phyloP scores from a whole-genome alignment of 176 grass and related monocot species.

The Triticum dicoccoides region DNA sequence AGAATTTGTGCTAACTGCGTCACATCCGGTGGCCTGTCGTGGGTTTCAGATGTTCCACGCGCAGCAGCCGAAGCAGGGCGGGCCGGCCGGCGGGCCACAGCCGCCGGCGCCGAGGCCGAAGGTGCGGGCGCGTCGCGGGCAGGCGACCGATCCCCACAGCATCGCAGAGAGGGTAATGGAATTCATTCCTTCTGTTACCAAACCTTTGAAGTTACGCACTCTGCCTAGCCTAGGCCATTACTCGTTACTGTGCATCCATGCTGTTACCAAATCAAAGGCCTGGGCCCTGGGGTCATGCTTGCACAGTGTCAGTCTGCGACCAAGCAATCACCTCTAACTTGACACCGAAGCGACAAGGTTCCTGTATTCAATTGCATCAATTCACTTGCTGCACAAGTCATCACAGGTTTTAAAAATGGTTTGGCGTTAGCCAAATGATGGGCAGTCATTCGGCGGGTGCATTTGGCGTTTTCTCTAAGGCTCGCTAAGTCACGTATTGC shows the following conservation, averaged over 20 bases:
- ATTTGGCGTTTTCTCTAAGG: neutral
- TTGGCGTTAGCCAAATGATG: slow-evolving; percentile 6
- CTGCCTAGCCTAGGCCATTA: neutral
- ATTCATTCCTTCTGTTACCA: neutral
- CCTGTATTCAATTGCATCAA: slow-evolving; percentile 1
- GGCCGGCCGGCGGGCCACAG: slow-evolving; percentile 35
- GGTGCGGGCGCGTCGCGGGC: slow-evolving; percentile 89
- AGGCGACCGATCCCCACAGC: slow-evolving; percentile 96
- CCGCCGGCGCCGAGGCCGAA: slow-evolving; percentile 80
- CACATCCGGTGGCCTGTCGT: neutral
- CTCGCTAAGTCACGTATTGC: neutral
- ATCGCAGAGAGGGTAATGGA: slow-evolving; percentile 83
- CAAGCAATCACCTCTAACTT: neutral
- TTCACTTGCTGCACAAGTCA: slow-evolving; percentile 29
- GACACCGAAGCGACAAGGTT: neutral
- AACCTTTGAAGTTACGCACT: neutral
- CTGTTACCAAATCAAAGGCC: neutral
- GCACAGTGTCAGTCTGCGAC: neutral
- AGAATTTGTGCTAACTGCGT: neutral
- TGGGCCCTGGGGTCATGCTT: neutral
- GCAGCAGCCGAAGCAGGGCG: slow-evolving; percentile 62
- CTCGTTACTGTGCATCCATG: neutral
- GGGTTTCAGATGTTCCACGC: slow-evolving; percentile 70
- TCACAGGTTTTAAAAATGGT: neutral
- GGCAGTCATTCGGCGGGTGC: neutral